Evolutionary conservation across 306 rosid species (phyloP).

Genomic region (Glycine soja): DNA sequence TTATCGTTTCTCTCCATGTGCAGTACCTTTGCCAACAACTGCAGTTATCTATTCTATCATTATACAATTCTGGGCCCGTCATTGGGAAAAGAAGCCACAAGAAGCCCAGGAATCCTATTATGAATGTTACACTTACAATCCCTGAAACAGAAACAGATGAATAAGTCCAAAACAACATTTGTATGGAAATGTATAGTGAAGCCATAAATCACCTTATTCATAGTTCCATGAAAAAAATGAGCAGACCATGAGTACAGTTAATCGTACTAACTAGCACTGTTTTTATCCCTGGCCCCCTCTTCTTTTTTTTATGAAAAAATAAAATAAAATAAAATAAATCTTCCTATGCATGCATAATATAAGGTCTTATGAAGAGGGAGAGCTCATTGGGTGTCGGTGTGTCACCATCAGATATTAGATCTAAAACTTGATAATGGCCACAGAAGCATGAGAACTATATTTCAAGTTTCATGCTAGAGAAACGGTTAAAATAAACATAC

Average conservation of each 20-base stretch:
- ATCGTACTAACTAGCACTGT: constrained; percentile 3
- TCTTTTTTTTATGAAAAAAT: not conserved
- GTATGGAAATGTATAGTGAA: constrained; percentile 21
- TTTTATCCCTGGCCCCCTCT: not conserved
- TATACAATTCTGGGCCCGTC: constrained; percentile 77
- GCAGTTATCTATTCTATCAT: constrained; percentile 71
- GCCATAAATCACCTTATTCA: constrained; percentile 1
- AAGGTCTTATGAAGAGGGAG: not conserved
- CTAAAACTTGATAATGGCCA: not conserved
- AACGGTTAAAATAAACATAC: not conserved
- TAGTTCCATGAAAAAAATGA: constrained; percentile 36
- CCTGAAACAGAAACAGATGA: constrained; percentile 59
- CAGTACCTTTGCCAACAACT: constrained; percentile 94
- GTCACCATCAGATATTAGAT: constrained; percentile 10
- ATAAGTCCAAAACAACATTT: constrained; percentile 35
- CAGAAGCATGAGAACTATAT: not conserved
- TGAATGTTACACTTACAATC: constrained; percentile 61
- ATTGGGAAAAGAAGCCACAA: constrained; percentile 81
- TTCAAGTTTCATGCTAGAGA: constrained; percentile 1
- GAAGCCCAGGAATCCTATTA: constrained; percentile 77
- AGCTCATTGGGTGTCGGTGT: not conserved
- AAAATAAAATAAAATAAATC: not conserved
- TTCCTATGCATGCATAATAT: not conserved
- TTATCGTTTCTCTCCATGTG: constrained; percentile 59
- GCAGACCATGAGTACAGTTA: constrained; percentile 4